phyloP scores from a whole-genome alignment of 2,329 filamentous ascomycete genomes.

The Aureobasidium mangrovei region DNA sequence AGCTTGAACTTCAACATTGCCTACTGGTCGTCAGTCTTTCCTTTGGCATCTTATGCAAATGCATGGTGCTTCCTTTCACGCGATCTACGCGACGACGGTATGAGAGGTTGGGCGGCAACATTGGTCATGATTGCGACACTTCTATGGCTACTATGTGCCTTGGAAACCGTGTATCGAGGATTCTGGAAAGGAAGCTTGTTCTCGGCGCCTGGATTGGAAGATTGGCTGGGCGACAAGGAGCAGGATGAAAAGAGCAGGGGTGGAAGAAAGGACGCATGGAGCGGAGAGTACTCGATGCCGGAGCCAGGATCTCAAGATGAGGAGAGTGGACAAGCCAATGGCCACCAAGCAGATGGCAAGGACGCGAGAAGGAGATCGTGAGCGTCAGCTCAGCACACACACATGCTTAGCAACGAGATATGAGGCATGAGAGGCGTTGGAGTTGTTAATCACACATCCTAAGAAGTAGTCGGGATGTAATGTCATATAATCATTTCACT shows the following conservation, averaged over 20 bases:
- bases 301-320: conserved; percentile 2
- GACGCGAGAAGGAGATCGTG: conserved; percentile 7
- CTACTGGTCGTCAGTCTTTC: conserved; percentile 22
- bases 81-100: conserved; percentile 20
- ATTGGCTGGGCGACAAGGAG: conserved; percentile 16
- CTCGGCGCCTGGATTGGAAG: conserved; percentile 20
- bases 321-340: conserved; percentile 6
- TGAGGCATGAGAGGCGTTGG: too few species aligned
- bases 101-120: conserved; percentile 21
- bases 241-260: conserved; percentile 15
- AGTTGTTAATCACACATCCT: too few species aligned
- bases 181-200: conserved; percentile 20
- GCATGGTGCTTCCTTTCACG: conserved; percentile 17
- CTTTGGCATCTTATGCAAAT: conserved; percentile 20
- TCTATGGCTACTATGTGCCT: conserved; percentile 22
- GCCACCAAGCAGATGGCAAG: not conserved
- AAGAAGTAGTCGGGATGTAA: too few species aligned
- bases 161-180: conserved; percentile 18
- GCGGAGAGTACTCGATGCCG: conserved; percentile 1
- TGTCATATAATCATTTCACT: too few species aligned
- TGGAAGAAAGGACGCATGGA: not conserved
- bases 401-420: not conserved
- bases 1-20: conserved; percentile 20
- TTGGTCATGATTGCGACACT: conserved; percentile 16
- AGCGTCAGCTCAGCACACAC: not conserved